These are phyloP conservation scores for Cladosporium sp. DNA, from an alignment of 2,329 filamentous ascomycete genomes.

Conservation along the genomic window DNA sequence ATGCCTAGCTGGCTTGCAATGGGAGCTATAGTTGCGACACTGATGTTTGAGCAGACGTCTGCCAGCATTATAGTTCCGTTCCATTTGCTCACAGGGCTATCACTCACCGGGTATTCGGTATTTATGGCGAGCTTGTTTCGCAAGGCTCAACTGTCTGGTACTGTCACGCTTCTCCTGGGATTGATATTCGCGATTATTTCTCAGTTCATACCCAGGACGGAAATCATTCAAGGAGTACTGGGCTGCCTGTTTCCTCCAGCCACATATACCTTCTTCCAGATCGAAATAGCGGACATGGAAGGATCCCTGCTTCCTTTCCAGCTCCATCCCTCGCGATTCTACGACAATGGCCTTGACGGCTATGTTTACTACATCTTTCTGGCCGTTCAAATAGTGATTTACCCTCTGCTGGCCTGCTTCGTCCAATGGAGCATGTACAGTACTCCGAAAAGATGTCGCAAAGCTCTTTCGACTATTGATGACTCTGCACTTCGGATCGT, in stretches of 20 bases:
- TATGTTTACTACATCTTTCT: slow-evolving; percentile 75
- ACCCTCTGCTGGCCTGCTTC: slow-evolving; percentile 68
- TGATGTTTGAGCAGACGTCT: slow-evolving; percentile 48
- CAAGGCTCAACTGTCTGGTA: slow-evolving; percentile 82
- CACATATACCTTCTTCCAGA: slow-evolving; percentile 76
- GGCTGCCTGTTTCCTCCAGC: slow-evolving; percentile 75
- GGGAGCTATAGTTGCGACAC: slow-evolving; percentile 61
- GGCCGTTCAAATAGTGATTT: slow-evolving; percentile 71
- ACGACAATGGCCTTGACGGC: slow-evolving; percentile 63
- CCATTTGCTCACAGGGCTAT: slow-evolving; percentile 68
- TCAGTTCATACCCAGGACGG: slow-evolving; percentile 67
- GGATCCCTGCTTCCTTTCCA: slow-evolving; percentile 54
- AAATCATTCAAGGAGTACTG: slow-evolving; percentile 57
- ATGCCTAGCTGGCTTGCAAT: slow-evolving; percentile 78
- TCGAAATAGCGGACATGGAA: slow-evolving; percentile 69
- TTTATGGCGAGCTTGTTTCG: slow-evolving; percentile 79
- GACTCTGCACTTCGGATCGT: slow-evolving; percentile 62
- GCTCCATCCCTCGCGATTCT: slow-evolving; percentile 56
- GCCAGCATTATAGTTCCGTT: slow-evolving; percentile 50
- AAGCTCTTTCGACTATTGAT: slow-evolving; percentile 30
- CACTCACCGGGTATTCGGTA: slow-evolving; percentile 75
- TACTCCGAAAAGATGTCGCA: slow-evolving; percentile 57
- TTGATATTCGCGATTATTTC: slow-evolving; percentile 79
- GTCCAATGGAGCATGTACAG: slow-evolving; percentile 73
- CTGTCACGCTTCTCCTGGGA: slow-evolving; percentile 67